A percentile compares a stretch with the other conserved stretches of the same genome.
These are phyloP conservation scores for Fusarium staphyleae DNA, from an alignment of 2,329 filamentous ascomycete species.

Conservation along the genomic window DNA sequence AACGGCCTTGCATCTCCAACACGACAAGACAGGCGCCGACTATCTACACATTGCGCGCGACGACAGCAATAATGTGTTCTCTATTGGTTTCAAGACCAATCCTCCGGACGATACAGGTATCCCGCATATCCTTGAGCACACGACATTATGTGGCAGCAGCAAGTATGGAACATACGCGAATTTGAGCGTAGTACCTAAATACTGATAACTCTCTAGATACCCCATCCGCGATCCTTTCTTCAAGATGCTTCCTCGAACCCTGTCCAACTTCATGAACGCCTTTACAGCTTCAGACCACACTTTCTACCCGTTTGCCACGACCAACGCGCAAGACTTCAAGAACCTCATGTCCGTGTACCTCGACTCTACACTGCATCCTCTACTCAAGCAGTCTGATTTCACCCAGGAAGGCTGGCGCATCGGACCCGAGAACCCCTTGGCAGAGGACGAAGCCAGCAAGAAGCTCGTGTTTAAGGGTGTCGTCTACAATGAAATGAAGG, in stretches of 20 bases:
- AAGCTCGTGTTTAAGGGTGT: conserved; percentile 94
- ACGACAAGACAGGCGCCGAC: conserved; percentile 94
- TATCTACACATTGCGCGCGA: conserved; percentile 95
- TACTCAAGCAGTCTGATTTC: conserved; percentile 91
- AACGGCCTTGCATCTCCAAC: conserved; percentile 86
- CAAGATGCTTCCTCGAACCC: conserved; percentile 96
- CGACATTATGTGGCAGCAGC: conserved; percentile 92
- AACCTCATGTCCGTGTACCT: conserved; percentile 97
- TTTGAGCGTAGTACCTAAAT: conserved; percentile 5
- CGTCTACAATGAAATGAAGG: conserved; percentile 99
- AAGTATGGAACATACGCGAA: conserved; percentile 63
- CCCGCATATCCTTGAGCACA: conserved; percentile 97
- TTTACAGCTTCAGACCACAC: conserved; percentile 97
- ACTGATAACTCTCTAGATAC: conserved; percentile 66
- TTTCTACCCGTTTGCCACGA: conserved; percentile 97
- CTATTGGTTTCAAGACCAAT: conserved; percentile 98
- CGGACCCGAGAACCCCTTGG: conserved; percentile 84
- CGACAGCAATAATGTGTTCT: conserved; percentile 99
- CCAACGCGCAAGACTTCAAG: conserved; percentile 92
- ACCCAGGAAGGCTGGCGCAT: conserved; percentile 97
- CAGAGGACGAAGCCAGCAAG: conserved; percentile 64
- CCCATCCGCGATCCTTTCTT: conserved; percentile 99
- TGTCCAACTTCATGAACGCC: conserved; percentile 99
- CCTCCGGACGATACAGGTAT: conserved; percentile 95
- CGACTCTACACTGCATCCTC: conserved; percentile 88